Evolutionary conservation across 2,329 filamentous ascomycete species (phyloP), one percentile per base, ranked within the genome.

Genomic region (Xylariaceae sp.): DNA sequence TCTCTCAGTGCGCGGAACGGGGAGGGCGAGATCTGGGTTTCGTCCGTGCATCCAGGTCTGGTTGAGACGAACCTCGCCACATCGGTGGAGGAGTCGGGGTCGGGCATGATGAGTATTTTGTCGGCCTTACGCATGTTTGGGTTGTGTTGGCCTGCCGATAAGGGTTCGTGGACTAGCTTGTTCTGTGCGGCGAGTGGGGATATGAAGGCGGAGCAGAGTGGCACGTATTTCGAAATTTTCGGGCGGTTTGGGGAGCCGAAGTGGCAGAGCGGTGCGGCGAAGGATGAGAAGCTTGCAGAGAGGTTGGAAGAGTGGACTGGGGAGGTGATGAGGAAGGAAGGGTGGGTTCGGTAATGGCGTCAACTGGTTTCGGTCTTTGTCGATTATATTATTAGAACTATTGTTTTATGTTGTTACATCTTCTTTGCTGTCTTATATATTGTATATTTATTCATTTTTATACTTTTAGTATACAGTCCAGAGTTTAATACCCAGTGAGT

Each of bases 21-120:
- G 1, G 62, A 71, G 34, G 74, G 73, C 33, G 73, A 76, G 62
- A 74, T 79, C 56, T 76, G 74, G 71, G 57, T 65, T 12, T 65
- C 72, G n/a, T 65, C 66, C 19, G 70, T 78, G 39, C 75, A 77
- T 61, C 76, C 76, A 5, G 76, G 76, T n/a, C 19, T 76, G 8
- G 73, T 78, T 0, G 66, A 74, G 29, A 74, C 68, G 33, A 68
- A 70, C 33, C 44, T 74, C 23, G 55, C 54, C 19, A 33, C 59
- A 37, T 29, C 58, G 16, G 44, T 56, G 12, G 56, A n/a, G 5
- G 56, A 59, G 45, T 56, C 53, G 16, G 60, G 50, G 12, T 58
- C 46, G 11, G 26, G 34, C 5, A 26, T 58, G 28, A 45, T 12
- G 45, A 50, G 16, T 19, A 12, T 56, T 14, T 57, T 64, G 21